Evolutionary conservation across 139 green algal genomes (phyloP), one percentile per base, ranked within the genome.

Genomic region (Coelastrella sp.): DNA sequence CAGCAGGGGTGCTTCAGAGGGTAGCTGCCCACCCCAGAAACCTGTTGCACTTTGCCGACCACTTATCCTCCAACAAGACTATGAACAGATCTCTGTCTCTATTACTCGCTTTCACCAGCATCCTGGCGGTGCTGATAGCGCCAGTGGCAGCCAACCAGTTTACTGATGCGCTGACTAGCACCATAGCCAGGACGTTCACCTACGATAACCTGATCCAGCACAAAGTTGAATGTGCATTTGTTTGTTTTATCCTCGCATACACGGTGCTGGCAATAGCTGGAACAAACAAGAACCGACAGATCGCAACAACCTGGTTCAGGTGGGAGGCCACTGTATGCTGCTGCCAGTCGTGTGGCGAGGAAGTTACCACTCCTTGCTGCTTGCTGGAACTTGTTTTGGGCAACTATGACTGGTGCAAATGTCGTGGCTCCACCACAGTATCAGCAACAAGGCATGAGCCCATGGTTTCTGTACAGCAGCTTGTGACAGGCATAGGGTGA

Each of bases 281-380:
- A 14, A 78, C 20, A 11, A 24, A 17, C 6, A 73, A 82, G 58
- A 89, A 89, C 85, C 82, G 72, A 5, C 14, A 63, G 12, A 22
- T 89, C 7, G 85, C 85, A n/a, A 65, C 70, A 10, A 72, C 15
- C 56, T 89, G 85, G 85, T 17, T 87, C 82, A 78, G 82, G 82
- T 87, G 82, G 12, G 82, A 14, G 24, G 7, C 8, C 14, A 14
- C 35, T 49, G 35, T 49, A 49, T 49, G 35, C 35, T 49, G 35
- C 35, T 49, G 35, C 35, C 35, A 49, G 35, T 49, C 35, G 35
- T 1, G 35, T 49, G 35, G 35, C 35, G 35, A 49, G 35, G 35
- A 49, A 49, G 1, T 49, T 49, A 49, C 35, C 35, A 49, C 35
- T 49, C 35, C 3, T 49, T 49, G 35, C 35, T 49, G 35, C 35